Conservation (phyloP, 2,329 filamentous ascomycete genomes). For the Phyllosticta citribraziliensis region DNA sequence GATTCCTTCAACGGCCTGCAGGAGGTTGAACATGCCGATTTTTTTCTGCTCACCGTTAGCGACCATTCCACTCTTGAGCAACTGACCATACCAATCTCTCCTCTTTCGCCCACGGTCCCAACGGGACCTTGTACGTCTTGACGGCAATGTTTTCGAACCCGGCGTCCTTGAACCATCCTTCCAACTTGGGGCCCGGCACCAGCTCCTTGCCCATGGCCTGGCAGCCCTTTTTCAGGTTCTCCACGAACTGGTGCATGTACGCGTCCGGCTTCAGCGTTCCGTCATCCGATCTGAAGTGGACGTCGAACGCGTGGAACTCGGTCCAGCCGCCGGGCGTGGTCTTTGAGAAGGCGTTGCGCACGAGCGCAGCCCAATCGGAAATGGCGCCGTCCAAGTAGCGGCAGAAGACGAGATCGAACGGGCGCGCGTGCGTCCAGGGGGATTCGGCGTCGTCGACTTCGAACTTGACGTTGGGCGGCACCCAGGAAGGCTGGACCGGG, state of each 20-base stretch:
- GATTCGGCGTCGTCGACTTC: conserved; percentile 54
- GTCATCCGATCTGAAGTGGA: conserved; percentile 30
- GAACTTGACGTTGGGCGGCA: conserved; percentile 51
- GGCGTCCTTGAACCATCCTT: conserved; percentile 25
- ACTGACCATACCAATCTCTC: conserved; percentile 12
- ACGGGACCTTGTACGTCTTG: conserved; percentile 19
- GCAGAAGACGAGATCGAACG: conserved; percentile 49
- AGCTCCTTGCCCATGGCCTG: conserved; percentile 13
- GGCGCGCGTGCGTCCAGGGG: conserved; percentile 43
- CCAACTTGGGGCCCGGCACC: conserved; percentile 23
- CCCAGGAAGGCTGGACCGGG: conserved; percentile 36
- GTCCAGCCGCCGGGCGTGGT: conserved; percentile 38
- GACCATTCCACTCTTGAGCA: not conserved
- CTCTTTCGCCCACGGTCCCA: conserved; percentile 20
- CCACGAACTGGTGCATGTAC: conserved; percentile 3
- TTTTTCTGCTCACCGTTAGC: conserved; percentile 13
- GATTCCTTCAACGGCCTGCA: conserved; percentile 32
- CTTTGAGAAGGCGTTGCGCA: conserved; percentile 30
- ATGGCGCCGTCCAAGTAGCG: conserved; percentile 43
- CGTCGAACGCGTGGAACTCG: conserved; percentile 39
- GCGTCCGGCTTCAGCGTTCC: conserved; percentile 18
- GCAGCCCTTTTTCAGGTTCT: not conserved
- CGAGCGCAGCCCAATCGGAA: conserved; percentile 42
- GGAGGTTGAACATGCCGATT: conserved; percentile 23
- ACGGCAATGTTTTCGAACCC: conserved; percentile 37